Conservation (phyloP, 805 yeast genomes). For the Ogataea thermomethanolica region DNA sequence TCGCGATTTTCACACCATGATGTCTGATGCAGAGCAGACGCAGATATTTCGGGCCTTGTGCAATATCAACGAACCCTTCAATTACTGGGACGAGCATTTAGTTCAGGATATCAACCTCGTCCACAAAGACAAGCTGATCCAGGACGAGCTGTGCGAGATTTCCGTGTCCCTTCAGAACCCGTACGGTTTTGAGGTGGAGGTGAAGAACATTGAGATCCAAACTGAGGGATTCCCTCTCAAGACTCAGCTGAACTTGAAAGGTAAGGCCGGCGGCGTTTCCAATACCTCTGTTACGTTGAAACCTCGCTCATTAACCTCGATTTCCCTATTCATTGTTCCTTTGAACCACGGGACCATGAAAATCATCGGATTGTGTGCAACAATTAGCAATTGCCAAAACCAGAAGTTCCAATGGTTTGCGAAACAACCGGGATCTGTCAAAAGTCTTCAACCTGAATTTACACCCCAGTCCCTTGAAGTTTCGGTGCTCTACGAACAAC, state of each 20-base stretch:
- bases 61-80: conserved; percentile 22
- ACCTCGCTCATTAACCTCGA: conserved; percentile 35
- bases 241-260: conserved; percentile 24
- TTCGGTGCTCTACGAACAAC: conserved; percentile 45
- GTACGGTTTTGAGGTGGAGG: conserved; percentile 65
- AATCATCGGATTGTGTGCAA: conserved; percentile 50
- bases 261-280: conserved; percentile 14
- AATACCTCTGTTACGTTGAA: conserved; percentile 30
- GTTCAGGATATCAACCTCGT: conserved; percentile 23
- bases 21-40: conserved; percentile 58
- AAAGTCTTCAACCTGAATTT: conserved; percentile 2
- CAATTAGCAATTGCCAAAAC: conserved; percentile 46
- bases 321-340: conserved; percentile 49
- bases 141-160: conserved; percentile 62
- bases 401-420: conserved; percentile 36
- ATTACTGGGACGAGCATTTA: conserved; percentile 74
- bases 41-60: conserved; percentile 36
- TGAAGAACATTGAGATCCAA: conserved; percentile 45
- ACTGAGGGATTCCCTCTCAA: conserved; percentile 28
- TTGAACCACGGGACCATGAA: conserved; percentile 44
- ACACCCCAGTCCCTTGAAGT: conserved; percentile 27
- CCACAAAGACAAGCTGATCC: conserved; percentile 37
- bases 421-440: conserved; percentile 6
- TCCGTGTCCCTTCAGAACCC: conserved; percentile 70
- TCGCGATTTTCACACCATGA: conserved; percentile 50